phyloP scores from a whole-genome alignment of 2,329 filamentous ascomycete genomes.

The Sphaerulina vaccinii region DNA sequence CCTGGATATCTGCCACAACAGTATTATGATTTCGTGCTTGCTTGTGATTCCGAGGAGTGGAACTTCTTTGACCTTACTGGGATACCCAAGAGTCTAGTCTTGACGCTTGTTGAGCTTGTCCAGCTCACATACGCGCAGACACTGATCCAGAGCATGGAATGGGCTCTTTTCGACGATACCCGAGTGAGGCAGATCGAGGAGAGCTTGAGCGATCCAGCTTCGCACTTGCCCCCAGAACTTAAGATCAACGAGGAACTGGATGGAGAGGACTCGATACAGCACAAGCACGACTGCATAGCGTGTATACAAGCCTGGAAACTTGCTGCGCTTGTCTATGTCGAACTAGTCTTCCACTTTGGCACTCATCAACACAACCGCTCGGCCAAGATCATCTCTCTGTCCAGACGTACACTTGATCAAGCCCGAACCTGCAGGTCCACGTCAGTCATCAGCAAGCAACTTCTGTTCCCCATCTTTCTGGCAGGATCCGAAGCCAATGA shows the following conservation, averaged over 20 bases:
- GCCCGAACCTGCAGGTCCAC: not conserved
- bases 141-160: slow-evolving; percentile 2
- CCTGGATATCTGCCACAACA: not conserved
- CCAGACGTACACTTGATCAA: not conserved
- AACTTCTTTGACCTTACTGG: slow-evolving; percentile 6
- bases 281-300: not conserved
- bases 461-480: slow-evolving; percentile 6
- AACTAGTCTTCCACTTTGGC: slow-evolving; percentile 2
- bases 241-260: not conserved
- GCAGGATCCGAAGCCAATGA: slow-evolving; percentile 7
- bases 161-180: not conserved
- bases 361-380: not conserved
- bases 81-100: slow-evolving; percentile 3
- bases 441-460: slow-evolving; percentile 2
- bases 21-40: slow-evolving; percentile 8
- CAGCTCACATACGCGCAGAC: slow-evolving; percentile 6
- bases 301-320: slow-evolving; percentile 8
- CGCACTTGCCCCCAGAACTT: too few species aligned
- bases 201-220: too few species aligned
- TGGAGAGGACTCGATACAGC: not conserved
- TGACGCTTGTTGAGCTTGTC: slow-evolving; percentile 3
- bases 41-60: slow-evolving; percentile 5
- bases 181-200: not conserved
- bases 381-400: not conserved
- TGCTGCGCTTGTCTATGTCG: slow-evolving; percentile 1